Percentiles rank a stretch among this genome's conserved stretches.
Evolutionary conservation across 768 basidiomycete species (phyloP).

Genomic region (Mycena vitilis): DNA sequence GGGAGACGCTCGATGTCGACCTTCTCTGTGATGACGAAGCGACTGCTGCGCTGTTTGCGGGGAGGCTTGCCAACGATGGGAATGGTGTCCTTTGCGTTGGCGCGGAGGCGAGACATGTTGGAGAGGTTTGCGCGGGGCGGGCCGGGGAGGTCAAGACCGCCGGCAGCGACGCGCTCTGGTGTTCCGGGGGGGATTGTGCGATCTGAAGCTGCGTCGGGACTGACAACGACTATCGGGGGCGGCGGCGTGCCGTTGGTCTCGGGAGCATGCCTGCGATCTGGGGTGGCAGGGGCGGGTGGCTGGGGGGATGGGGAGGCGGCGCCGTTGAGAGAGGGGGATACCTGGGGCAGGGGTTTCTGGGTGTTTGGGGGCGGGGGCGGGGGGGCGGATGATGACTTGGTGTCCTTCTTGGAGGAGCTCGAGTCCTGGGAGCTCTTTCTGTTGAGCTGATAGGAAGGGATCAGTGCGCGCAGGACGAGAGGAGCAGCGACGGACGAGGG

Average conservation of each 20-base stretch:
- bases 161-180: conserved; percentile 60
- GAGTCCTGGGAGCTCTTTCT: conserved; percentile 74
- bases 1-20: conserved; percentile 96
- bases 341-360: conserved; percentile 71
- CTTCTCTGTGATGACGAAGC: conserved; percentile 96
- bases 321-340: conserved; percentile 56
- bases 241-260: conserved; percentile 60
- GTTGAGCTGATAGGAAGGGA: conserved; percentile 59
- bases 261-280: conserved; percentile 70
- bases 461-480: conserved; percentile 40
- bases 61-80: conserved; percentile 97
- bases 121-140: conserved; percentile 78
- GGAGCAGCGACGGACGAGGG: conserved; percentile 52
- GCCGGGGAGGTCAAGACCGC: conserved; percentile 56
- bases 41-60: conserved; percentile 95
- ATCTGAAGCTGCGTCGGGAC: conserved; percentile 72
- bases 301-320: conserved; percentile 52
- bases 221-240: conserved; percentile 90
- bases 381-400: conserved; percentile 59
- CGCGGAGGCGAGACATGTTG: conserved; percentile 71
- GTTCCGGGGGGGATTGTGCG: conserved; percentile 55
- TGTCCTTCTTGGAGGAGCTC: conserved; percentile 76
- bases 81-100: conserved; percentile 94
- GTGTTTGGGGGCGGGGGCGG: conserved; percentile 75
- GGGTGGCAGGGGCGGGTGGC: conserved; percentile 47